Base-by-base conservation (phyloP, 345 rosid genomes). In the Eucalyptus viminalis region DNA sequence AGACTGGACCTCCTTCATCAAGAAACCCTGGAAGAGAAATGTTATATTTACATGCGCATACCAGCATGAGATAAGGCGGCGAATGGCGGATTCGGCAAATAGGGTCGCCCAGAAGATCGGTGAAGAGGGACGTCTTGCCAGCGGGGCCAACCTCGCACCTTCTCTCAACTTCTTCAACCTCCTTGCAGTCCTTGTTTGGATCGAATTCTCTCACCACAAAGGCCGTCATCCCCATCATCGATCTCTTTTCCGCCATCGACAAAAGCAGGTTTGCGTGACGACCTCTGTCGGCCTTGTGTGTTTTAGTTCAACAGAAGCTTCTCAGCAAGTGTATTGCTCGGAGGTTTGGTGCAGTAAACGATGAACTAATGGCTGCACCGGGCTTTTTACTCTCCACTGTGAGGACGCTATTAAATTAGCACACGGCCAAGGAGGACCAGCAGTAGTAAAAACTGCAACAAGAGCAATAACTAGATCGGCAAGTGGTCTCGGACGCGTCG, bases 71-170 rank as follows among this genome's bases (percentile, higher is more conserved):
- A 86, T 94, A 96, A 91, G 96, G 93, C 86, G 99, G 97, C 83
- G 97, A 96, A 86, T 96, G 95, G 93, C 99, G 97, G 96, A 96
- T 95, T 93, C 99, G 93, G 96, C 97, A 95, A 88, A 96, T 93
- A 60, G 99, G 99, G 94, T 97, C 99, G 80, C 99, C 99, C 88
- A 96, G 88, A 90, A 96, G 99, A 94, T 97, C 96, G 90, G 98
- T 97, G 93, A 94, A 95, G 90, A 96, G 95, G 91, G 97, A 94
- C 86, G 94, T 93, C 90, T 94, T 92, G 90, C 97, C 95, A 89
- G 94, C 91, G 90, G 94, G 94, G 58, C 99, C 99, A 89, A 96
- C 98, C 91, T 96, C 97, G 53, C 99, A 96, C 85, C 93, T 95
- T 91, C 95, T 95, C 91, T 97, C 99, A 21, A 96, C 96, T 45